Evolutionary conservation across 208 protist species (phyloP).

Genomic region (Trypanosoma cruzi): DNA sequence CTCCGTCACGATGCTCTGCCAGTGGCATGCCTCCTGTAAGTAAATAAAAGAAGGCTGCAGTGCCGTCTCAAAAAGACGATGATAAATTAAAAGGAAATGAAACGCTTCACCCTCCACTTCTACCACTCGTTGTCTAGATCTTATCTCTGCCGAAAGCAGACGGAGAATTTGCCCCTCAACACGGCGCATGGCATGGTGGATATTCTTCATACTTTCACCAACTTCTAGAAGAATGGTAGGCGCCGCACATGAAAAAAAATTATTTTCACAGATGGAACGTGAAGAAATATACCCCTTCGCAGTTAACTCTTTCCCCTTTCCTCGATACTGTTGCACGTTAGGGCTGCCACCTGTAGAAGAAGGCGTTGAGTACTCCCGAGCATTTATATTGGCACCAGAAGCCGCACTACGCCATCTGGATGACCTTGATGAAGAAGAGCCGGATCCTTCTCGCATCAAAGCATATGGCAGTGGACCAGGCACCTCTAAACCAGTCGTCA

Average conservation of each 20-base stretch:
- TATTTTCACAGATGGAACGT: neutral
- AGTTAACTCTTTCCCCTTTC: neutral
- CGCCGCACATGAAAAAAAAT: neutral
- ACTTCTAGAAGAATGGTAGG: neutral
- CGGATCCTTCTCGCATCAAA: neutral
- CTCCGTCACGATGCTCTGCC: constrained; percentile 25
- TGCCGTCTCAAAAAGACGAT: constrained; percentile 19
- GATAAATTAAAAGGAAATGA: constrained; percentile 25
- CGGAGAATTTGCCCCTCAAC: constrained; percentile 8
- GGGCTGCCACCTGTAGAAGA: neutral
- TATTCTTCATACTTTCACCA: neutral
- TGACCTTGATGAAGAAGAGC: neutral
- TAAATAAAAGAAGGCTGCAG: constrained; percentile 16
- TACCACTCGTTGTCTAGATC: neutral
- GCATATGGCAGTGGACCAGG: neutral
- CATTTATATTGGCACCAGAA: neutral
- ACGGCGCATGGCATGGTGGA: constrained; percentile 2
- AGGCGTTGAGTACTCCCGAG: neutral
- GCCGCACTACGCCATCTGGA: neutral
- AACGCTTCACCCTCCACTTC: constrained; percentile 2
- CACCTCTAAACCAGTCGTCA: neutral
- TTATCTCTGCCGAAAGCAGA: constrained; percentile 19
- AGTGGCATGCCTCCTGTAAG: constrained; percentile 26
- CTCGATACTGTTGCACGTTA: neutral
- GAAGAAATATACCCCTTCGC: neutral